phyloP scores from a whole-genome alignment of 768 basidiomycete species.

The Boletus vermiculosoides region DNA sequence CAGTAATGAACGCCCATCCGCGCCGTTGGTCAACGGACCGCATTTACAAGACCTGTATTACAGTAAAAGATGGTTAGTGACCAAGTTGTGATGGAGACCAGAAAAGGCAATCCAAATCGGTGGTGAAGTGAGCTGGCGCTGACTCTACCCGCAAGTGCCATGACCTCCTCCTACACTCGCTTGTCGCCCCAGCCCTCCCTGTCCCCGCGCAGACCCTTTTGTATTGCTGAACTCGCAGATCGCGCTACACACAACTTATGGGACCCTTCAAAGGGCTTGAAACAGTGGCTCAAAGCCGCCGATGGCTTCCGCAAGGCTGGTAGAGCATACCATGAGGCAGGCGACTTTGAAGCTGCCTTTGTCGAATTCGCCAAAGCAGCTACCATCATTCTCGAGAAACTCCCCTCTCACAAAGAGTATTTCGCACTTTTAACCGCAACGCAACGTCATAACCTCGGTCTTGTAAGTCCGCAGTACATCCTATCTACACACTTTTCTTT shows the following conservation, averaged over 20 bases:
- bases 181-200: slow-evolving; percentile 15
- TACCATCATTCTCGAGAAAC: slow-evolving; percentile 72
- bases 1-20: slow-evolving; percentile 42
- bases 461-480: slow-evolving; percentile 51
- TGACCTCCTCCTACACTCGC: slow-evolving; percentile 22
- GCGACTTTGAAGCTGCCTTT: slow-evolving; percentile 71
- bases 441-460: slow-evolving; percentile 65
- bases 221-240: slow-evolving; percentile 67
- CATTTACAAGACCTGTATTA: slow-evolving; percentile 11
- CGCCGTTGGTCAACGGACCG: slow-evolving; percentile 17
- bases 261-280: slow-evolving; percentile 59
- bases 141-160: slow-evolving; percentile 16
- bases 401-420: slow-evolving; percentile 74
- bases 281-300: slow-evolving; percentile 63
- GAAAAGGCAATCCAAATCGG: slow-evolving; percentile 23
- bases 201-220: slow-evolving; percentile 44
- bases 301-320: slow-evolving; percentile 61
- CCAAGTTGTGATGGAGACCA: slow-evolving; percentile 1
- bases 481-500: not conserved
- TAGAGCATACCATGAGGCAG: slow-evolving; percentile 43
- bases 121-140: slow-evolving; percentile 15
- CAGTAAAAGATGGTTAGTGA: not conserved
- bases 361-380: slow-evolving; percentile 71
- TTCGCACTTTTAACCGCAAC: slow-evolving; percentile 47
- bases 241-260: slow-evolving; percentile 53